These are phyloP conservation scores for Aspergillus thermomutatus DNA, from an alignment of 2,329 filamentous ascomycete species.

Conservation along the genomic window DNA sequence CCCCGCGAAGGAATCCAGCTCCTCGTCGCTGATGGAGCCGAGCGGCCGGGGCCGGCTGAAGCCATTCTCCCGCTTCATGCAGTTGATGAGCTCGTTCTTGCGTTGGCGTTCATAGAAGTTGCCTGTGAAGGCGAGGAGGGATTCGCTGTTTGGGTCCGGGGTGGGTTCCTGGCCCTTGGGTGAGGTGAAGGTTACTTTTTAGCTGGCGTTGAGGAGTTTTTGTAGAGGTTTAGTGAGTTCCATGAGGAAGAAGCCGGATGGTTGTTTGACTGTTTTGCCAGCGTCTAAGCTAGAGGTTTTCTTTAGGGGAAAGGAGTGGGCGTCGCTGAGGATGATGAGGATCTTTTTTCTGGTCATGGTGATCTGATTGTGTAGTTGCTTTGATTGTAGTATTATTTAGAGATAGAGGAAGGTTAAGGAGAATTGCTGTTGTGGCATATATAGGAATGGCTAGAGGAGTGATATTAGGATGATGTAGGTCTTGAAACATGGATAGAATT, in stretches of 20 bases:
- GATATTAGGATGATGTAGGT: slow-evolving; percentile 3
- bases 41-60: slow-evolving; percentile 40
- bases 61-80: slow-evolving; percentile 46
- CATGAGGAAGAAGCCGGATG: slow-evolving; percentile 38
- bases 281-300: slow-evolving; percentile 23
- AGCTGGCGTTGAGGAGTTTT: slow-evolving; percentile 35
- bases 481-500: not conserved
- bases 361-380: not conserved
- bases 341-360: slow-evolving; percentile 36
- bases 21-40: slow-evolving; percentile 37
- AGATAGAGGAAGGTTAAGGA: not conserved
- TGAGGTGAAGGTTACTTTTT: slow-evolving; percentile 47
- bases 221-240: slow-evolving; percentile 39
- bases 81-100: slow-evolving; percentile 41
- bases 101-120: slow-evolving; percentile 44
- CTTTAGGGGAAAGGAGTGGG: slow-evolving; percentile 36
- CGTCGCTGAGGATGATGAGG: slow-evolving; percentile 46
- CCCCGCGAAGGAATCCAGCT: slow-evolving; percentile 38
- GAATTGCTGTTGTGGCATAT: not conserved
- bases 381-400: not conserved
- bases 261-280: slow-evolving; percentile 25
- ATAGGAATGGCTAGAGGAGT: not conserved
- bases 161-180: slow-evolving; percentile 41
- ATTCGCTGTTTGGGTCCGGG: slow-evolving; percentile 43
- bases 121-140: slow-evolving; percentile 43